These are phyloP conservation scores for Hyaloscypha finlandica DNA, from an alignment of 495 filamentous ascomycete species.

Conservation along the genomic window DNA sequence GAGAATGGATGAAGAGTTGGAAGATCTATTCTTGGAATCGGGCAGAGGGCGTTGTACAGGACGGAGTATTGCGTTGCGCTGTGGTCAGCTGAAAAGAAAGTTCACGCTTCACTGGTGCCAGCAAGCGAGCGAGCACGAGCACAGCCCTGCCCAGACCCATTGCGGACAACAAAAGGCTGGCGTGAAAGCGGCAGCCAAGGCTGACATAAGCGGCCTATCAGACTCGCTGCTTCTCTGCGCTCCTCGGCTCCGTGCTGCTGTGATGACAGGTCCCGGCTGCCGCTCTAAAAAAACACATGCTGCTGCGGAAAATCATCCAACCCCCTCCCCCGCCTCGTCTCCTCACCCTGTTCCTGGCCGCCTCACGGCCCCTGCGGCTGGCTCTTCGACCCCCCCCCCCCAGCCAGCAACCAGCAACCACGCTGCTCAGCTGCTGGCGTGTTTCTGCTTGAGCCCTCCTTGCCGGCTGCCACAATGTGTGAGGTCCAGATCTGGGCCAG, in stretches of 20 bases:
- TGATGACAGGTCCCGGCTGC: not conserved
- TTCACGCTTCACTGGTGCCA: not conserved
- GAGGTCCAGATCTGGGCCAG: not conserved
- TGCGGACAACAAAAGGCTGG: too few species aligned
- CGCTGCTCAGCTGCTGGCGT: not conserved
- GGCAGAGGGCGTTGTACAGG: not conserved
- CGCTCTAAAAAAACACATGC: not conserved
- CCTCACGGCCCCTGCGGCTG: not conserved
- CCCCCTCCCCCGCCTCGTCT: too few species aligned
- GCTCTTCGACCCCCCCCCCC: not conserved
- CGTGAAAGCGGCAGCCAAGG: not conserved
- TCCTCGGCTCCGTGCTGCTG: not conserved
- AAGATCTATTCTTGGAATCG: not conserved
- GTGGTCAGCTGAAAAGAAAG: not conserved
- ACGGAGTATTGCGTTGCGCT: not conserved
- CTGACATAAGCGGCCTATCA: not conserved
- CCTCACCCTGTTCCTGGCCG: too few species aligned
- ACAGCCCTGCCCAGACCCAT: not conserved
- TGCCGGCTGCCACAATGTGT: not conserved
- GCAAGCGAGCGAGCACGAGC: not conserved
- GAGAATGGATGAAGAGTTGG: too few species aligned
- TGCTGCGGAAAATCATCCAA: too few species aligned
- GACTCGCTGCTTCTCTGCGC: too few species aligned
- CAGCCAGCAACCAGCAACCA: too few species aligned
- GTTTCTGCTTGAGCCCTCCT: conserved; percentile 25